Evolutionary conservation across 768 basidiomycete genomes (phyloP).

Genomic region (Asterophora lycoperdoides): DNA sequence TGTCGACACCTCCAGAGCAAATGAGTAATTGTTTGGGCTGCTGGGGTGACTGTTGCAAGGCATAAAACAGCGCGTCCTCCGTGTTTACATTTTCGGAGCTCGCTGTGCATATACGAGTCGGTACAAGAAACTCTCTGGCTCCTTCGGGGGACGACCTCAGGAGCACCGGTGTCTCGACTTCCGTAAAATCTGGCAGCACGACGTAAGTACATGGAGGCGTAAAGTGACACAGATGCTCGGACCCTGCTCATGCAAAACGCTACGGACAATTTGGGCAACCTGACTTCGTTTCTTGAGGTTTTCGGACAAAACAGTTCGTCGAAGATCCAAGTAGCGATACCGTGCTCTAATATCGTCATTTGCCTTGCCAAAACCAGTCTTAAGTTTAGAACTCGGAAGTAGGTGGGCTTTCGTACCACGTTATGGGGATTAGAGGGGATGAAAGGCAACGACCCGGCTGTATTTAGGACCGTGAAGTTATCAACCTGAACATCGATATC

Average conservation of each 20-base stretch:
- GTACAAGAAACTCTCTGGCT: conserved; percentile 90
- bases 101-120: conserved; percentile 51
- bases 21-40: conserved; percentile 94
- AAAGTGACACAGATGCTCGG: conserved; percentile 9
- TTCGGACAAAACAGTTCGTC: conserved; percentile 63
- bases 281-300: conserved; percentile 81
- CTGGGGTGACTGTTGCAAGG: conserved; percentile 91
- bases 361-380: conserved; percentile 41
- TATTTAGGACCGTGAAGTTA: conserved; percentile 71
- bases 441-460: conserved; percentile 79
- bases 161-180: conserved; percentile 91
- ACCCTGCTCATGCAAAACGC: conserved; percentile 73
- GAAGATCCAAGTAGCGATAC: conserved; percentile 87
- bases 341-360: conserved; percentile 83
- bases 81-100: conserved; percentile 15
- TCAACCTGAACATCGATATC: conserved; percentile 79
- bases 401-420: conserved; percentile 49
- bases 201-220: conserved; percentile 5
- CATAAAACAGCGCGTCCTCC: conserved; percentile 62
- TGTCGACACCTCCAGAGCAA: conserved; percentile 83
- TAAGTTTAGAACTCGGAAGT: neutral
- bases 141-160: conserved; percentile 93
- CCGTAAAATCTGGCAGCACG: conserved; percentile 67
- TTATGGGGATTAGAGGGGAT: conserved; percentile 72
- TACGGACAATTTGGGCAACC: conserved; percentile 76